These are phyloP conservation scores for Bassia scoparia DNA, from an alignment of 148 eudicot genomes.

Conservation along the genomic window DNA sequence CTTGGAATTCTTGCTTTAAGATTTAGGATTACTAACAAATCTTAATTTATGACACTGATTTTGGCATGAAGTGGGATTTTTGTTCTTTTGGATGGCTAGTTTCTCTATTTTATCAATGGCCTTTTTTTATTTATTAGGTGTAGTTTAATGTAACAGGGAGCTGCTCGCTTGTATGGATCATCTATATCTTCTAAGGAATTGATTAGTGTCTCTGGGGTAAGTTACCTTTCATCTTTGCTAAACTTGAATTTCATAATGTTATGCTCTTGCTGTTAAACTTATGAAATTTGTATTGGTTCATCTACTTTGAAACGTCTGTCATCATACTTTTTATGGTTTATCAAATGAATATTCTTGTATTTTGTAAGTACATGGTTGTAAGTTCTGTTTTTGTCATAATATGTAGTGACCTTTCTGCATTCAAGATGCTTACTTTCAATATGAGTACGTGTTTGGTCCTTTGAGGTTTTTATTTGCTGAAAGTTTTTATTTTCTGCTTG, in stretches of 20 bases:
- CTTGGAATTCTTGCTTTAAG: no score
- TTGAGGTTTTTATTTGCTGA: neutral
- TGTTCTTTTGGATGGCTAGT: neutral
- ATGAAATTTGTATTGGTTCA: no score
- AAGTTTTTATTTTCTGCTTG: conserved; percentile 1
- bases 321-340: no score
- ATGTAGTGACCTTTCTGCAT: neutral
- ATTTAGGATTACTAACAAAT: neutral
- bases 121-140: neutral
- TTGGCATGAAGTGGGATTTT: neutral
- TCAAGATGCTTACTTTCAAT: conserved; percentile 7
- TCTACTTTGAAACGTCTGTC: no score
- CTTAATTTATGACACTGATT: neutral
- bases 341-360: no score
- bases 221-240: conserved; percentile 17
- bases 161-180: conserved; percentile 92
- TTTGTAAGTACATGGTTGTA: no score
- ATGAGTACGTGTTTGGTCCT: neutral
- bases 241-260: neutral
- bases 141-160: conserved; percentile 53
- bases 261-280: neutral
- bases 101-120: neutral
- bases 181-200: conserved; percentile 78
- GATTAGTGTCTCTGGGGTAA: conserved; percentile 89
- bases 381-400: no score